These are phyloP conservation scores for Fusarium drepaniforme DNA, from an alignment of 2,329 filamentous ascomycete species.

Conservation along the genomic window DNA sequence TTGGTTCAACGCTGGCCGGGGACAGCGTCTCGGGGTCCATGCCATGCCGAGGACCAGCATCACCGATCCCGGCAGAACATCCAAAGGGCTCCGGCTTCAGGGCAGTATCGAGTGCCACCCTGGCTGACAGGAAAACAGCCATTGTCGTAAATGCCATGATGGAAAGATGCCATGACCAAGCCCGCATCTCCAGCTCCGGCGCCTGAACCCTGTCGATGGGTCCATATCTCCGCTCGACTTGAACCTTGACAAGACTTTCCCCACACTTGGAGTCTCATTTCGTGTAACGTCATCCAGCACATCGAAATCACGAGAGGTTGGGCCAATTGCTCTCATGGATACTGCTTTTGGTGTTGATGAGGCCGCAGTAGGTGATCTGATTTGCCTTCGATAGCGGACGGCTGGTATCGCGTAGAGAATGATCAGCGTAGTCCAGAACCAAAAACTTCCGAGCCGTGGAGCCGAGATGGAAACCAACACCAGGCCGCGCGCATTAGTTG, in stretches of 20 bases:
- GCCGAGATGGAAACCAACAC: constrained; percentile 6
- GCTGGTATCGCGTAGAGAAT: background rate
- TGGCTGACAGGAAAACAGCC: background rate
- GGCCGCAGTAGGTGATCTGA: background rate
- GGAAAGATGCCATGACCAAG: constrained; percentile 10
- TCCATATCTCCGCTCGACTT: constrained; percentile 21
- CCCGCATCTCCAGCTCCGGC: constrained; percentile 14
- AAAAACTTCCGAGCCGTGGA: background rate
- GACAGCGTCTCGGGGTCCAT: background rate
- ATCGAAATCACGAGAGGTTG: constrained; percentile 20
- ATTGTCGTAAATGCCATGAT: constrained; percentile 6
- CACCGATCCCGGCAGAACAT: background rate
- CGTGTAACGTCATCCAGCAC: constrained; percentile 32
- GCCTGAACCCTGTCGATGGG: constrained; percentile 20
- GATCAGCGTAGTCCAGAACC: background rate
- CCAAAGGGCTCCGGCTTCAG: background rate
- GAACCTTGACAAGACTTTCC: constrained; percentile 27
- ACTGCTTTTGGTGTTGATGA: constrained; percentile 9
- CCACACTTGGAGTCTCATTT: constrained; percentile 32
- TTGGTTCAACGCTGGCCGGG: background rate
- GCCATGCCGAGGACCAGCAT: background rate
- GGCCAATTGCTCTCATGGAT: constrained; percentile 15
- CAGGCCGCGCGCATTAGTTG: constrained; percentile 11
- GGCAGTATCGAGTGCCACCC: background rate
- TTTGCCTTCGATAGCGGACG: constrained; percentile 20